Percentiles rank a stretch among this genome's conserved stretches.
phyloP scores from a whole-genome alignment of 23 red algal species.

The Chondrus crispus region DNA sequence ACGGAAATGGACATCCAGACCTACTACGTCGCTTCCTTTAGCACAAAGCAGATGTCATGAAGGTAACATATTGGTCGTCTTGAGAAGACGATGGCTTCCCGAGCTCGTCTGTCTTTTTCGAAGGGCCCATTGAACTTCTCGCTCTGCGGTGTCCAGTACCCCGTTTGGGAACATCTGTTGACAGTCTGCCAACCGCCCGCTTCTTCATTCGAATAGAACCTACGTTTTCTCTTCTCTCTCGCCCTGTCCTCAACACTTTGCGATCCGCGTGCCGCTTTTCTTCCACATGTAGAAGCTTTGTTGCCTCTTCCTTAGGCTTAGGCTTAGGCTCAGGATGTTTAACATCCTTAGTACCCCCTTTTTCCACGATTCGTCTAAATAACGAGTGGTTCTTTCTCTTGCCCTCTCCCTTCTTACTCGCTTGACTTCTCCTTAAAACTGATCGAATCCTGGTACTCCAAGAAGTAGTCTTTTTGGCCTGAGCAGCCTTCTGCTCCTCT shows the following conservation, averaged over 20 bases:
- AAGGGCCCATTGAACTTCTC: neutral
- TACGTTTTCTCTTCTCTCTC: neutral
- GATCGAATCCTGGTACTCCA: no score
- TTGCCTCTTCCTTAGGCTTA: neutral
- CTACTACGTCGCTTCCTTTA: neutral
- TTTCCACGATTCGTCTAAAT: neutral
- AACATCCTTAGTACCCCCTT: neutral
- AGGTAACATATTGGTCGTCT: slow-evolving; percentile 10
- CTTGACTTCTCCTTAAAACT: no score
- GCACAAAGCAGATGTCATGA: neutral
- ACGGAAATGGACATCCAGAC: no score
- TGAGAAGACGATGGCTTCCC: neutral
- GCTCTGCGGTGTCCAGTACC: neutral
- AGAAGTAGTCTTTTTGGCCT: neutral
- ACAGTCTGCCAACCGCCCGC: neutral
- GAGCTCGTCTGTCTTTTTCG: neutral
- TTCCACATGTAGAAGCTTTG: neutral
- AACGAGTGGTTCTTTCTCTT: neutral
- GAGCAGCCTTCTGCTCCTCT: neutral
- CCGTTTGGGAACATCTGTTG: neutral
- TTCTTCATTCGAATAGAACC: neutral
- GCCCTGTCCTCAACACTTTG: neutral
- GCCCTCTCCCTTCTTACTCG: neutral
- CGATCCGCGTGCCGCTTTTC: neutral
- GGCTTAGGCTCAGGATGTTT: no score